Base-by-base conservation (phyloP, 2,329 filamentous ascomycete genomes). In the Aspergillus sp. region DNA sequence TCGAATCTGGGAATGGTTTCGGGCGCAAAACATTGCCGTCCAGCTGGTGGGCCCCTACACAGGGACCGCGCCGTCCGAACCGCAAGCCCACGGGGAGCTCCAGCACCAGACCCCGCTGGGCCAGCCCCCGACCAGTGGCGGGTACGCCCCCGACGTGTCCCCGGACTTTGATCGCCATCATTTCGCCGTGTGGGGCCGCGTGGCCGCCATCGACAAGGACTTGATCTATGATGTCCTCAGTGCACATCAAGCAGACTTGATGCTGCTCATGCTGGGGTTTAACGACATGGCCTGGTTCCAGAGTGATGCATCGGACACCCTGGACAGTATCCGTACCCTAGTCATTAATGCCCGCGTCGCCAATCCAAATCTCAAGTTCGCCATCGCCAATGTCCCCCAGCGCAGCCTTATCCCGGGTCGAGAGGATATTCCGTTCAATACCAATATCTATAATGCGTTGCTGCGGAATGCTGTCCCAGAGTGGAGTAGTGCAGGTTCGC, bases 201-300 rank as follows among this genome's bases (percentile, higher is more conserved):
- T 19, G 15, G 57, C 49, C 8, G 57, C 57, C 1, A 27, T 57
- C 15, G 47, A 51, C 17, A 44, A 59, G n/a, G 42, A 11, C 19
- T 32, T 48, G 17, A 54, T 54, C 8, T 23, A 41, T 5, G 25
- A 53, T 36, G 57, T 54, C 4, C 30, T 53, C 41, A 32, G 21
- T 11, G 39, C 38, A 2, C 21, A 54, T 11, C 50, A 51, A 13
- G 30, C 50, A 15, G 41, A 54, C 21, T 19, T 55, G 19, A 57
- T 50, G 30, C 27, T 59, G 8, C 15, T 59, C 15, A 48, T 59
- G 30, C 30, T 59, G 23, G 57, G 57, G 25, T 59, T 59, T 41
- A 59, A 59, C 6, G 57, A 59, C 51, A 53, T 59, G 50, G 57
- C 38, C 3, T 59, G 57, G 57, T 59, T 54, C 4, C 25, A 48